Conservation (phyloP, 202 grass and related monocot species). For the Cymbopogon flexuosus region DNA sequence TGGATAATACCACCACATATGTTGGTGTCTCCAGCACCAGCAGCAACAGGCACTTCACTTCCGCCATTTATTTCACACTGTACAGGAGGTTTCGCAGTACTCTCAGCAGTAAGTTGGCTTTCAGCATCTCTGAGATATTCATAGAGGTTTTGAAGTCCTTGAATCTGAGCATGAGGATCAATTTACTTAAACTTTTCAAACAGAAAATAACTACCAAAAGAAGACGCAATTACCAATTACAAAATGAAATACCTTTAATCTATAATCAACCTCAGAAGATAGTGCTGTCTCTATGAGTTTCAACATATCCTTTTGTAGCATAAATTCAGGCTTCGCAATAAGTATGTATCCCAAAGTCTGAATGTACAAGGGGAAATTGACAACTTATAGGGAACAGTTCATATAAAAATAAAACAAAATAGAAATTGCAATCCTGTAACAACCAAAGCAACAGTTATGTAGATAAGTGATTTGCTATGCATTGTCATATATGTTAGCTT, state of each 20-base stretch:
- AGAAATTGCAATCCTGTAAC: conserved; percentile 20
- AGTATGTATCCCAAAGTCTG: conserved; percentile 93
- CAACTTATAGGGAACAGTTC: background rate
- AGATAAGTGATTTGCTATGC: background rate
- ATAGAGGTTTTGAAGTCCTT: conserved; percentile 91
- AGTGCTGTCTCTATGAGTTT: conserved; percentile 77
- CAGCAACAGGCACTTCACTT: conserved; percentile 87
- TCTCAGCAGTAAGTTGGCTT: conserved; percentile 66
- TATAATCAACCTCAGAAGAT: conserved; percentile 62
- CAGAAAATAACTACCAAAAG: background rate
- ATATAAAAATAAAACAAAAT: background rate
- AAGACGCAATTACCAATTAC: conserved; percentile 10
- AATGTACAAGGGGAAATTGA: conserved; percentile 27
- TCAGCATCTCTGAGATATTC: conserved; percentile 96
- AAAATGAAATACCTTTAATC: conserved; percentile 66
- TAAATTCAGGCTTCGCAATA: conserved; percentile 91
- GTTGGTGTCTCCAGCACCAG: conserved; percentile 97
- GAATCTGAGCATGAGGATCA: conserved; percentile 49
- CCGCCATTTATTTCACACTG: conserved; percentile 41
- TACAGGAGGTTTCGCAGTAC: conserved; percentile 37
- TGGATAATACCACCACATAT: conserved; percentile 98
- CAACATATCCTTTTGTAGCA: conserved; percentile 84
- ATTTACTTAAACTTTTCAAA: background rate
- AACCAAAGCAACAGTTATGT: conserved; percentile 16
- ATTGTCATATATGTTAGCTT: background rate